phyloP scores from a whole-genome alignment of 805 yeast genomes.

The Barnettozyma botsteinii region DNA sequence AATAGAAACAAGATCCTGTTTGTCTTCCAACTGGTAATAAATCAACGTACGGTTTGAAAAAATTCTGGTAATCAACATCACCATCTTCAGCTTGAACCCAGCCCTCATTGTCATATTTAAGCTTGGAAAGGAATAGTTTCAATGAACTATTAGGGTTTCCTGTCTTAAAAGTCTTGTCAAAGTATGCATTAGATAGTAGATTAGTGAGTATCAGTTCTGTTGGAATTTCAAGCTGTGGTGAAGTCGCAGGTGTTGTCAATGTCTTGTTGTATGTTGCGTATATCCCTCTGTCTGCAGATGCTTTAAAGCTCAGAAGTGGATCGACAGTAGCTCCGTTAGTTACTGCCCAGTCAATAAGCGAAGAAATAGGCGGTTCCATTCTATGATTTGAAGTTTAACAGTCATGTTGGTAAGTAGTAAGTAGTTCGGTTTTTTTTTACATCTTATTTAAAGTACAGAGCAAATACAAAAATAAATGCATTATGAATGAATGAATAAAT shows the following conservation, averaged over 20 bases:
- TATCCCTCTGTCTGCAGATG: constrained; percentile 31
- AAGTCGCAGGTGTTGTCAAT: constrained; percentile 14
- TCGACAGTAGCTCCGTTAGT: constrained; percentile 32
- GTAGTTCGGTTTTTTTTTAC: no score
- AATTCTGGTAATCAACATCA: constrained; percentile 21
- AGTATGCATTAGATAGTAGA: constrained; percentile 19
- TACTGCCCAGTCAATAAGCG: constrained; percentile 32
- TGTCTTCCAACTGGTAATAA: constrained; percentile 39
- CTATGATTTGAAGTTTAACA: no score
- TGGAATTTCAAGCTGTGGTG: constrained; percentile 28
- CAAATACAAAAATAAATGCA: no score
- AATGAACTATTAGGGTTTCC: constrained; percentile 29
- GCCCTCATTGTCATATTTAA: constrained; percentile 30
- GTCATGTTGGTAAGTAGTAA: no score
- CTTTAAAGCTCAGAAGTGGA: constrained; percentile 29
- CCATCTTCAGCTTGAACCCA: constrained; percentile 7
- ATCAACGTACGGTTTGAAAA: constrained; percentile 41
- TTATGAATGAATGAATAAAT: no score
- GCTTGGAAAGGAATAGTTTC: constrained; percentile 36
- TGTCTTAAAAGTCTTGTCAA: constrained; percentile 16
- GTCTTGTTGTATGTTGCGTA: constrained; percentile 25
- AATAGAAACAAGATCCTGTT: constrained; percentile 54
- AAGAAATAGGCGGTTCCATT: neutral
- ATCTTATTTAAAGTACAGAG: no score
- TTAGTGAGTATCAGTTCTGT: constrained; percentile 25